These are phyloP conservation scores for Papilionanthe hybrid DNA, from an alignment of 116 monocot genomes.

Conservation along the genomic window DNA sequence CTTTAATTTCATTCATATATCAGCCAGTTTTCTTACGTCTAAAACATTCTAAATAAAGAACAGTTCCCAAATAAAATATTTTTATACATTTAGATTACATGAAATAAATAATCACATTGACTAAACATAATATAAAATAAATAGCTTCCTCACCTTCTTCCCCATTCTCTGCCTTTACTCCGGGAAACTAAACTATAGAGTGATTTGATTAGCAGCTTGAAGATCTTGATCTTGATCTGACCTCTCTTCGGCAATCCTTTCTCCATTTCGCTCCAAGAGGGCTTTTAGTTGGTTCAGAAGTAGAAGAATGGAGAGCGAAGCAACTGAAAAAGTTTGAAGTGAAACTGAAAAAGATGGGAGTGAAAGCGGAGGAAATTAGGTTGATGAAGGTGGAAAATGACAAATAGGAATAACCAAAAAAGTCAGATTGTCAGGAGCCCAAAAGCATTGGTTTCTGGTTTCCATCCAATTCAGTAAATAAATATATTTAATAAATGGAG, in stretches of 20 bases:
- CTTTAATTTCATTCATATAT: no score
- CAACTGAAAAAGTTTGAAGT: neutral
- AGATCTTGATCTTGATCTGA: conserved; percentile 9
- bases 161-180: neutral
- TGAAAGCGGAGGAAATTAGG: neutral
- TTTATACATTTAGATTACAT: no score
- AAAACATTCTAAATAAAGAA: no score
- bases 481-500: neutral
- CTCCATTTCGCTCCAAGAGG: neutral
- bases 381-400: neutral
- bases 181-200: neutral
- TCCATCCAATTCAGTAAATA: neutral
- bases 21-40: no score
- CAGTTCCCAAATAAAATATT: no score
- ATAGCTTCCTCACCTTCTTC: neutral
- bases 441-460: neutral
- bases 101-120: no score
- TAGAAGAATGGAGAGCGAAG: neutral
- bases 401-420: neutral
- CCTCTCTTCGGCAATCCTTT: conserved; percentile 5
- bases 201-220: neutral
- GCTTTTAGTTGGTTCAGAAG: neutral
- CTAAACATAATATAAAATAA: no score
- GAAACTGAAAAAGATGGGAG: neutral
- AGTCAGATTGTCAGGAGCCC: neutral